A percentile compares a stretch with the other conserved stretches of the same genome.
phyloP scores from a whole-genome alignment of 2,329 filamentous ascomycete species.

The Mycosphaerella sp. region DNA sequence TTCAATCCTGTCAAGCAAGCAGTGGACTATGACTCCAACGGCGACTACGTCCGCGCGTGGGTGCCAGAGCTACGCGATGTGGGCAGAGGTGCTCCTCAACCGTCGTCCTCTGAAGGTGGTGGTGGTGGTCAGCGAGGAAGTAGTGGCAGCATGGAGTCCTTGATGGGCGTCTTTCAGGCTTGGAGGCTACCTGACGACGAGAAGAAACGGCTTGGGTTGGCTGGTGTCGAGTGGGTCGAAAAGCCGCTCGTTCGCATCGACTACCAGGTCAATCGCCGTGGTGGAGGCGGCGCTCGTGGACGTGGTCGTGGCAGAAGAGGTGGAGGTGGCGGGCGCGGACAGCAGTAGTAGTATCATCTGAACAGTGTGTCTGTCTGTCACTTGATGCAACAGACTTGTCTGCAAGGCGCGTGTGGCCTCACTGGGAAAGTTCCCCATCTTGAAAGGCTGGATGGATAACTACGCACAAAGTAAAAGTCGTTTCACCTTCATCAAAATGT shows the following conservation, averaged over 20 bases:
- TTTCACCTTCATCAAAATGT: too few species aligned
- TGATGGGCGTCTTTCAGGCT: conserved; percentile 61
- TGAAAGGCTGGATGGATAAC: too few species aligned
- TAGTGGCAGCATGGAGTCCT: conserved; percentile 28
- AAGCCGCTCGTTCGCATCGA: conserved; percentile 60
- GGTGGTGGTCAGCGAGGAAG: neutral
- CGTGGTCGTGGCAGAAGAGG: conserved; percentile 22
- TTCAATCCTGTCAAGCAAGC: conserved; percentile 81
- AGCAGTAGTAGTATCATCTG: too few species aligned
- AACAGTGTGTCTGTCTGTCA: too few species aligned
- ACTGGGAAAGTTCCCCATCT: too few species aligned
- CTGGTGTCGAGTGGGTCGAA: conserved; percentile 59
- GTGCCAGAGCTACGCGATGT: conserved; percentile 59
- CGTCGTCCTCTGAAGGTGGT: too few species aligned
- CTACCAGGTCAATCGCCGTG: conserved; percentile 50
- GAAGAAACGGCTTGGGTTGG: conserved; percentile 52
- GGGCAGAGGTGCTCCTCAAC: conserved; percentile 16
- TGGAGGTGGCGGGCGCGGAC: conserved; percentile 22
- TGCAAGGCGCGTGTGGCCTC: too few species aligned
- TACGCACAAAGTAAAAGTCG: too few species aligned
- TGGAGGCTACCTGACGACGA: conserved; percentile 59
- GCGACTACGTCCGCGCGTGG: conserved; percentile 67
- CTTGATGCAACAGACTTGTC: too few species aligned
- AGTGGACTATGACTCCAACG: conserved; percentile 66
- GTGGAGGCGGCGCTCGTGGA: conserved; percentile 31